A percentile compares a stretch with the other conserved stretches of the same genome.
phyloP scores from a whole-genome alignment of 495 filamentous ascomycete genomes.

The Paragyromitra xinjiangensis region DNA sequence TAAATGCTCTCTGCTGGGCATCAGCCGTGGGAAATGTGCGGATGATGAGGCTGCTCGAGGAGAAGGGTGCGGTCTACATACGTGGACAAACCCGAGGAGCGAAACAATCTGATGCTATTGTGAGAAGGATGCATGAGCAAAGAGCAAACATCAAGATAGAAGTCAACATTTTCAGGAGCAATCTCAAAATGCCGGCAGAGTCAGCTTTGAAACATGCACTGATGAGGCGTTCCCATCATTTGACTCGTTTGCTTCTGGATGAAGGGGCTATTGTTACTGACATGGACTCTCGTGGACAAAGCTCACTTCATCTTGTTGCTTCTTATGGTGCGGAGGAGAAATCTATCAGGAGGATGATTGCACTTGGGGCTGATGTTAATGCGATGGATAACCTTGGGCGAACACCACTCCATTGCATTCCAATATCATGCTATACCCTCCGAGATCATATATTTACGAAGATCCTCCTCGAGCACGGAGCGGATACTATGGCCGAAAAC shows the following conservation, averaged over 20 bases:
- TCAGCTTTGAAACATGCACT: neutral
- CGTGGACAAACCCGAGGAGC: neutral
- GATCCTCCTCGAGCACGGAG: conserved; percentile 14
- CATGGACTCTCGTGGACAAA: neutral
- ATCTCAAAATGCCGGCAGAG: neutral
- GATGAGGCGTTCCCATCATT: neutral
- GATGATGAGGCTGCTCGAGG: conserved; percentile 4
- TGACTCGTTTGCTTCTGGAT: conserved; percentile 1
- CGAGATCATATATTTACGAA: neutral
- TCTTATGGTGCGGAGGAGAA: neutral
- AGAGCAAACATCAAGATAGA: neutral
- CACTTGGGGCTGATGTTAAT: conserved; percentile 7
- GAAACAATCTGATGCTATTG: neutral
- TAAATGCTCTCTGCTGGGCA: conserved; percentile 15
- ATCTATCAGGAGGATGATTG: neutral
- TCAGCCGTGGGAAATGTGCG: conserved; percentile 4
- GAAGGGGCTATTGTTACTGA: neutral
- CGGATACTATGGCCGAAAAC: neutral
- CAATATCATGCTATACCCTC: neutral
- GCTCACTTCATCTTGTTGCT: neutral
- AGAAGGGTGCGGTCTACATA: neutral
- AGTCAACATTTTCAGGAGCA: neutral
- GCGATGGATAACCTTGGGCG: neutral
- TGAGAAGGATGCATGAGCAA: neutral
- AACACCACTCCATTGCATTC: conserved; percentile 21